These are phyloP conservation scores for Xylaria sp. DNA, from an alignment of 2,329 filamentous ascomycete species.

Conservation along the genomic window DNA sequence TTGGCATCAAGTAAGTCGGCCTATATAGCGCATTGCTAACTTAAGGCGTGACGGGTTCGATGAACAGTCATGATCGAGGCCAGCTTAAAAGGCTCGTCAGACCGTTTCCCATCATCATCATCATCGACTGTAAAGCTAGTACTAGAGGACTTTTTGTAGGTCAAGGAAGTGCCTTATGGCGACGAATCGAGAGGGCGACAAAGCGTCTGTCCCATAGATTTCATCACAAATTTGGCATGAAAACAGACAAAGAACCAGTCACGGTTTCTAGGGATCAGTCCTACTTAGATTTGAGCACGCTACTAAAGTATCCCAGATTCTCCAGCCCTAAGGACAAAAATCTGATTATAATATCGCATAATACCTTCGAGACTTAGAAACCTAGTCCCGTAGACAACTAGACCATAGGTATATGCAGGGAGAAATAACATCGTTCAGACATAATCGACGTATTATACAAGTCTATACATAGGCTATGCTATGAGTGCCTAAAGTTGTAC, in stretches of 20 bases:
- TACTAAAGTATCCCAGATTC: not conserved
- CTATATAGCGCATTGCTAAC: no score
- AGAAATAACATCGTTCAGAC: conserved; percentile 11
- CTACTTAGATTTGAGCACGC: not conserved
- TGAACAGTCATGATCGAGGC: not conserved
- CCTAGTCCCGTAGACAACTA: not conserved
- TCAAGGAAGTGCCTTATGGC: not conserved
- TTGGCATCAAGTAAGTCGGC: no score
- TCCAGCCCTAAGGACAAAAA: not conserved
- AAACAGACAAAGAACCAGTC: not conserved
- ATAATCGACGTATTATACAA: conserved; percentile 46
- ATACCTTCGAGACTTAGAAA: not conserved
- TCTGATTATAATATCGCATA: not conserved
- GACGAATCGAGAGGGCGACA: not conserved
- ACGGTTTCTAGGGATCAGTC: not conserved
- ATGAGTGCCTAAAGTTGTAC: conserved; percentile 44
- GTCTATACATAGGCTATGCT: conserved; percentile 46
- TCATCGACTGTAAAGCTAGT: no score
- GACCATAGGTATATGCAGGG: not conserved
- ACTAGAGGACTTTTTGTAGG: no score
- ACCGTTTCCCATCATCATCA: no score
- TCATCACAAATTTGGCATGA: not conserved
- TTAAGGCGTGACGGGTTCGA: not conserved
- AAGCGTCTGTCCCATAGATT: not conserved
- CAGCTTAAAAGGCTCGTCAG: no score